These are phyloP conservation scores for Salix caprea DNA, from an alignment of 345 rosid species.

Conservation along the genomic window DNA sequence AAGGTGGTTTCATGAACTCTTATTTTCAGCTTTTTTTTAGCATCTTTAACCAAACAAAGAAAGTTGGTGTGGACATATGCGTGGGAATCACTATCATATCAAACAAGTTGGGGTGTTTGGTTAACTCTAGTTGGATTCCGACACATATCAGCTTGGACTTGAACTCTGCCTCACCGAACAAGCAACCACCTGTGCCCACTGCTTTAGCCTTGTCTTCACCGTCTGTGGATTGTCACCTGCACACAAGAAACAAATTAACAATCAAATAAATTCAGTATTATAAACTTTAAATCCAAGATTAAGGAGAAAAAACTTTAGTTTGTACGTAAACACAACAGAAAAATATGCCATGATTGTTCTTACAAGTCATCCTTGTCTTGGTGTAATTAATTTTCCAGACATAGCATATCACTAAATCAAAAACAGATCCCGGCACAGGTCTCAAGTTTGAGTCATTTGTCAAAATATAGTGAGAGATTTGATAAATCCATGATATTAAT, in stretches of 20 bases:
- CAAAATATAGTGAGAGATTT: neutral
- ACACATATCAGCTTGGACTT: constrained; percentile 6
- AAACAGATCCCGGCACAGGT: neutral
- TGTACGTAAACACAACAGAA: neutral
- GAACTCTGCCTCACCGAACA: constrained; percentile 78
- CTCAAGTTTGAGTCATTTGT: neutral
- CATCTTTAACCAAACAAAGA: constrained; percentile 1
- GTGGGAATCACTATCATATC: neutral
- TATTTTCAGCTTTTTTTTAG: neutral
- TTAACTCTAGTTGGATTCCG: neutral
- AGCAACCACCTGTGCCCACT: constrained; percentile 95
- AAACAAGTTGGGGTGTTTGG: constrained; percentile 8
- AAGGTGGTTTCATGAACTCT: neutral
- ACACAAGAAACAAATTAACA: neutral
- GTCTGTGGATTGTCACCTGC: constrained; percentile 73
- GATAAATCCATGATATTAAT: neutral
- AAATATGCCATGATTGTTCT: neutral
- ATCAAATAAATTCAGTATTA: neutral
- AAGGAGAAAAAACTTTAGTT: neutral
- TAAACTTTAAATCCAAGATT: neutral
- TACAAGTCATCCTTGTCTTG: neutral
- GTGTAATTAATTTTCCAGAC: neutral
- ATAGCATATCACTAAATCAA: neutral
- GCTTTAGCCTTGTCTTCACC: constrained; percentile 82
- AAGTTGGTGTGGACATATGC: neutral